Conservation (phyloP, 2,329 filamentous ascomycete species). For the Fusarium hostae region DNA sequence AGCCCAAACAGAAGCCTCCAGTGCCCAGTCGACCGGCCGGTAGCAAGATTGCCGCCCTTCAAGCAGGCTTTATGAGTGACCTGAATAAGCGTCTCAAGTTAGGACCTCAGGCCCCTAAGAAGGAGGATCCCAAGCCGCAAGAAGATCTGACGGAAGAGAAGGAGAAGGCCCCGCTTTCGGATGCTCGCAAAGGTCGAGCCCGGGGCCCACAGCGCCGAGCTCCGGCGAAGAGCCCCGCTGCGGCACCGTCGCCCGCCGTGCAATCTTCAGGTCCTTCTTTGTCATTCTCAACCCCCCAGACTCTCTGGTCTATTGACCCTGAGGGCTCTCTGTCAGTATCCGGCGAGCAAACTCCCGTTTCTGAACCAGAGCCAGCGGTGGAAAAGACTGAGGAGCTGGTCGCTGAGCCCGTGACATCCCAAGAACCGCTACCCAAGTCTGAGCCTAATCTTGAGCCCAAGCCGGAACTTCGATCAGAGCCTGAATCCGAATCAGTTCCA, state of each 20-base stretch:
- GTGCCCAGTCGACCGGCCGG: constrained; percentile 80
- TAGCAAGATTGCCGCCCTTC: constrained; percentile 89
- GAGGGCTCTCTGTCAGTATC: constrained; percentile 55
- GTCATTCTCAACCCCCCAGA: constrained; percentile 59
- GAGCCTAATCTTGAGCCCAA: constrained; percentile 21
- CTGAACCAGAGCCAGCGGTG: constrained; percentile 22
- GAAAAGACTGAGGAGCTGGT: constrained; percentile 6
- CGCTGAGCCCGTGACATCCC: background rate
- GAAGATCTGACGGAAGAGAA: constrained; percentile 66
- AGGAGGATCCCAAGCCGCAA: constrained; percentile 71
- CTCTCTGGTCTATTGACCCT: constrained; percentile 63
- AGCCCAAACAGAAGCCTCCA: constrained; percentile 79
- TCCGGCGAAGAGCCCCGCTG: constrained; percentile 62
- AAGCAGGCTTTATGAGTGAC: constrained; percentile 92
- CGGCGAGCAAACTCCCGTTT: constrained; percentile 21
- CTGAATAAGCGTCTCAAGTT: constrained; percentile 89
- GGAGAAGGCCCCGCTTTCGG: constrained; percentile 82
- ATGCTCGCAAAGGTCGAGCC: constrained; percentile 91
- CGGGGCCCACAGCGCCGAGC: constrained; percentile 85
- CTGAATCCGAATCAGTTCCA: constrained; percentile 27
- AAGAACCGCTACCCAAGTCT: constrained; percentile 9
- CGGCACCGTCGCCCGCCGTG: constrained; percentile 47
- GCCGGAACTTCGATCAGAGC: constrained; percentile 21
- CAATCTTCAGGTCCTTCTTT: constrained; percentile 53
- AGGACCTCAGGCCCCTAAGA: constrained; percentile 83